phyloP scores from a whole-genome alignment of 768 basidiomycete species.

The Chlorophyllum brunneum region DNA sequence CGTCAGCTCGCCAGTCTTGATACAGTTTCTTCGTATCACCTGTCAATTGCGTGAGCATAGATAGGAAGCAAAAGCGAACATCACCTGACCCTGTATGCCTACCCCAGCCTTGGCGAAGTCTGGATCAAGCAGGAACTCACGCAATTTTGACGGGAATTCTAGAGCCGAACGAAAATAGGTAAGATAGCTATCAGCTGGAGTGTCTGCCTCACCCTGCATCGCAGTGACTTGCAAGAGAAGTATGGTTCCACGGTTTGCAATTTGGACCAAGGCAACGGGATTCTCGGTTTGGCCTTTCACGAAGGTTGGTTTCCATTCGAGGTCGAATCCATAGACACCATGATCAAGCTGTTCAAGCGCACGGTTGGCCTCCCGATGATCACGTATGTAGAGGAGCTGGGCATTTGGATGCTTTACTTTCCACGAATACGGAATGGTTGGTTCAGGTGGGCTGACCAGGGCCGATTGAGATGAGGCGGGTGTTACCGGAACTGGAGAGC shows the following conservation, averaged over 20 bases:
- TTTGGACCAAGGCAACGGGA: slow-evolving; percentile 70
- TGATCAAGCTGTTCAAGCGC: slow-evolving; percentile 23
- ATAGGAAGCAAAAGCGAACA: slow-evolving; percentile 10
- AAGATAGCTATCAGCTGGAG: slow-evolving; percentile 5
- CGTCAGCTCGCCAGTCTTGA: slow-evolving; percentile 39
- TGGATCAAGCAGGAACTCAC: slow-evolving; percentile 47
- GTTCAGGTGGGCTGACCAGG: slow-evolving; percentile 11
- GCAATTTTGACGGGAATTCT: slow-evolving; percentile 55
- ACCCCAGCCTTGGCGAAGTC: slow-evolving; percentile 67
- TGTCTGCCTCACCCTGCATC: slow-evolving; percentile 44
- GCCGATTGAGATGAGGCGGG: slow-evolving; percentile 7
- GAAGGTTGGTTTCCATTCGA: slow-evolving; percentile 74
- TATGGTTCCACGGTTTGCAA: slow-evolving; percentile 52
- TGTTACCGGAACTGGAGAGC: not conserved
- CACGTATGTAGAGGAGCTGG: slow-evolving; percentile 30
- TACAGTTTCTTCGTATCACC: slow-evolving; percentile 69
- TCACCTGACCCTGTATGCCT: slow-evolving; percentile 57
- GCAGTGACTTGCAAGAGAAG: slow-evolving; percentile 62
- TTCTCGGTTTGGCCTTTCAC: slow-evolving; percentile 53
- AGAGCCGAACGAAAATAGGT: slow-evolving; percentile 11
- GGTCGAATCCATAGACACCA: slow-evolving; percentile 61
- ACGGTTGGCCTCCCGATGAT: slow-evolving; percentile 27
- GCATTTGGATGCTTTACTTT: slow-evolving; percentile 27
- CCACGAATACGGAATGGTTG: slow-evolving; percentile 35
- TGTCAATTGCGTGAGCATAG: slow-evolving; percentile 23